Evolutionary conservation across 2,329 filamentous ascomycete species (phyloP), one percentile per base, ranked within the genome.

Genomic region (Alternaria brassicicola): DNA sequence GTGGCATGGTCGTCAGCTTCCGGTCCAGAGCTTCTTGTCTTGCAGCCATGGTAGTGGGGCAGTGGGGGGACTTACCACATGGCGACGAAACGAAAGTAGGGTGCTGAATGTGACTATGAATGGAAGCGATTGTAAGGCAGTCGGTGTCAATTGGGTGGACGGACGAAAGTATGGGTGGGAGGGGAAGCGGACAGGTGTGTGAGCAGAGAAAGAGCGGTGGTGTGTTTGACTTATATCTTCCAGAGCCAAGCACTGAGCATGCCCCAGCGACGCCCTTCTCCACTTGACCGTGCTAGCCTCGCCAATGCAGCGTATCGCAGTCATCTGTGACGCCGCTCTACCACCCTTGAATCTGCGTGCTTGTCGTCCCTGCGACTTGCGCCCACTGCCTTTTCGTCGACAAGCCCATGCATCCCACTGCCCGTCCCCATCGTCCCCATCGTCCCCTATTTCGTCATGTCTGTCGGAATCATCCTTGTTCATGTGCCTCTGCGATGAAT

Each of bases 141-240:
- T 59, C 46, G 49, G 46, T 41, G 36, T 43, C 49, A 65, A 59
- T 66, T 66, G 57, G 57, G 39, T 50, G 39, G n/a, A 55, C 51
- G 46, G 52, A 57, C 53, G 61, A 66, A 62, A 61, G 54, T 59
- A 67, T 38, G 59, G 56, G 65, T 53, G 50, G 50, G 51, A 42
- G 52, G 54, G 62, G 51, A 49, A 53, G 33, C 19, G 49, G 51
- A 49, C 26, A 41, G 66, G 62, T 66, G 61, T 61, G 72, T 69
- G 72, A 68, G 63, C 66, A 69, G 66, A 64, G 62, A 72, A 72
- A 75, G 62, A 70, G 72, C 70, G 71, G 71, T 73, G 70, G 68
- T 71, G 66, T 73, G 64, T 68, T 71, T 69, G 65, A 69, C 69
- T 76, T 76, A 74, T 76, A 75, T 69, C 63, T 69, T 59, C 46